A percentile compares a stretch with the other conserved stretches of the same genome.
Conservation (phyloP, 805 yeast species). For the Saccharomycopsis selenospora region DNA sequence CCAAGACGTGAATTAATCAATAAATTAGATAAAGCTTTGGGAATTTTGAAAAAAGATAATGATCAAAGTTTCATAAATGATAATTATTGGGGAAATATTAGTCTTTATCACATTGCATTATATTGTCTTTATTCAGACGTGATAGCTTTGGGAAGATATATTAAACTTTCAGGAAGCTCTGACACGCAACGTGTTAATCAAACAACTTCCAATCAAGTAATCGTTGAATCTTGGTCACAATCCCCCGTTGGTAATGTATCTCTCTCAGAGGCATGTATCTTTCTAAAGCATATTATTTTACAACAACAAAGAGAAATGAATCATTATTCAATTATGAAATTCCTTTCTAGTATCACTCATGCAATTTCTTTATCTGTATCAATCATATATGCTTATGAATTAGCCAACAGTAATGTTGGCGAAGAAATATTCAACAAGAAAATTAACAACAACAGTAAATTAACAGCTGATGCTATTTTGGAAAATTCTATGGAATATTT, state of each 20-base stretch:
- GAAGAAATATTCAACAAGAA: background rate
- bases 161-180: background rate
- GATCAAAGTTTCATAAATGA: background rate
- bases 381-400: background rate
- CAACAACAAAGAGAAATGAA: background rate
- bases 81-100: conserved; percentile 28
- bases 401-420: background rate
- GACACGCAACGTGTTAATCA: background rate
- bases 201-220: background rate
- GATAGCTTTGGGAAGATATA: conserved; percentile 20
- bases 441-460: no score
- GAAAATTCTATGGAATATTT: background rate
- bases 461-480: no score
- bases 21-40: conserved; percentile 15
- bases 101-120: conserved; percentile 25
- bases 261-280: background rate
- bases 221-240: background rate
- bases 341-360: background rate
- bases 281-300: background rate
- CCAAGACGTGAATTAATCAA: conserved; percentile 6
- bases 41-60: conserved; percentile 12
- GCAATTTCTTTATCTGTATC: background rate
- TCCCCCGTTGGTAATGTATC: background rate
- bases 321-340: background rate
- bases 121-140: conserved; percentile 28